Percentiles rank a stretch among this genome's conserved stretches.
These are phyloP conservation scores for Calamus simplicifolius DNA, from an alignment of 176 grass and related monocot species.

Conservation along the genomic window DNA sequence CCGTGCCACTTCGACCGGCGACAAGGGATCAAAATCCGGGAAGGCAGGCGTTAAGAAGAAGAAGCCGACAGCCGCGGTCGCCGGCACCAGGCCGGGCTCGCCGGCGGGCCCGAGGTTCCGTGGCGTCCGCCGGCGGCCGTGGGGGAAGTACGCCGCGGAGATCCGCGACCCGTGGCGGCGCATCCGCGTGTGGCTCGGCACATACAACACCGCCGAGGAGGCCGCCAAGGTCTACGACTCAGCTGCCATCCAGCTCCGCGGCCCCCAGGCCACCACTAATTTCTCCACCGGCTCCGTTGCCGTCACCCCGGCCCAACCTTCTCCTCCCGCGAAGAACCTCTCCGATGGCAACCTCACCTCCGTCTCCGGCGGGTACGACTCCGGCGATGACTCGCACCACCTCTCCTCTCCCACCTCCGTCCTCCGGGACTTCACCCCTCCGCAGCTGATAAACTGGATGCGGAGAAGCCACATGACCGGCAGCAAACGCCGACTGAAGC, in stretches of 20 bases:
- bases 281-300: slow-evolving; percentile 30
- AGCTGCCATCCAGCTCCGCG: slow-evolving; percentile 85
- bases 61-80: slow-evolving; percentile 9
- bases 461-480: background rate
- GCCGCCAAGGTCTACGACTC: slow-evolving; percentile 88
- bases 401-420: slow-evolving; percentile 79
- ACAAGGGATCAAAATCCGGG: background rate
- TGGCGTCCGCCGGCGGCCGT: slow-evolving; percentile 70
- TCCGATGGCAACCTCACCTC: slow-evolving; percentile 25
- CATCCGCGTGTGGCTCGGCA: slow-evolving; percentile 89
- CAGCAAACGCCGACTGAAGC: background rate
- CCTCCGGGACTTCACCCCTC: slow-evolving; percentile 39
- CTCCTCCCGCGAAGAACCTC: slow-evolving; percentile 24
- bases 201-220: slow-evolving; percentile 90
- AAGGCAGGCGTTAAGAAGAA: slow-evolving; percentile 21
- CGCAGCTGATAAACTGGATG: background rate
- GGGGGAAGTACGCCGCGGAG: slow-evolving; percentile 99
- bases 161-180: slow-evolving; percentile 84
- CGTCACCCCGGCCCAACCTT: background rate
- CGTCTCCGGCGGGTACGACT: slow-evolving; percentile 53
- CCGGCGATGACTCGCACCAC: slow-evolving; percentile 56
- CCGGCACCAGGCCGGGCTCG: background rate
- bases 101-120: slow-evolving; percentile 56
- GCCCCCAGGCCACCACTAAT: slow-evolving; percentile 73
- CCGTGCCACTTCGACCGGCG: too few species aligned